Conservation (phyloP, 208 protist genomes). For the Leptomonas pyrrhocoris region DNA sequence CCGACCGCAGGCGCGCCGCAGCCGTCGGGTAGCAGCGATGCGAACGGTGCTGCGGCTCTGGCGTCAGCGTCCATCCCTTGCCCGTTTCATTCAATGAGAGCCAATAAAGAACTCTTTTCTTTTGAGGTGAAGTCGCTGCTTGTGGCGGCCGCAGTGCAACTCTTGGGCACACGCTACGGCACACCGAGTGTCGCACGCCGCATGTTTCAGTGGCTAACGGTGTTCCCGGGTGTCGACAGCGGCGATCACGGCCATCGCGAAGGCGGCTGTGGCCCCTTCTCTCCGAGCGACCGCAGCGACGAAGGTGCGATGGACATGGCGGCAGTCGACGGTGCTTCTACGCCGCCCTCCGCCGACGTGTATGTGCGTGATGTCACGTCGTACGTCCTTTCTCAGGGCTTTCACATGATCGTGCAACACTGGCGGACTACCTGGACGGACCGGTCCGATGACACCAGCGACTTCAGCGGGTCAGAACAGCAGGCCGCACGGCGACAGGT, state of each 20-base stretch:
- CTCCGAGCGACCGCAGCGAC: neutral
- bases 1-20: no score
- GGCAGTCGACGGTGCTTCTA: neutral
- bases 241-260: neutral
- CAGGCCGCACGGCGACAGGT: neutral
- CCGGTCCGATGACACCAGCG: neutral
- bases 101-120: slow-evolving; percentile 5
- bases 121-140: slow-evolving; percentile 50
- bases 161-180: slow-evolving; percentile 45
- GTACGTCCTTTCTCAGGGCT: slow-evolving; percentile 20
- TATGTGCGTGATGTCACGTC: slow-evolving; percentile 33
- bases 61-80: no score
- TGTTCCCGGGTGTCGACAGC: slow-evolving; percentile 7
- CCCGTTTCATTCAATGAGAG: no score
- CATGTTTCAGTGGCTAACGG: slow-evolving; percentile 30
- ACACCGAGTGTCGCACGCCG: slow-evolving; percentile 35
- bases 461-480: neutral
- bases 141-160: slow-evolving; percentile 51
- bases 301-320: neutral
- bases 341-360: neutral
- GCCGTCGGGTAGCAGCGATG: neutral
- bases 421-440: slow-evolving; percentile 10
- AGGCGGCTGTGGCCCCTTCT: neutral
- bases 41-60: neutral
- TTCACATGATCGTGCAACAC: slow-evolving; percentile 32